Conservation (phyloP, 257 asterid genomes). For the Solanum appendiculatum region DNA sequence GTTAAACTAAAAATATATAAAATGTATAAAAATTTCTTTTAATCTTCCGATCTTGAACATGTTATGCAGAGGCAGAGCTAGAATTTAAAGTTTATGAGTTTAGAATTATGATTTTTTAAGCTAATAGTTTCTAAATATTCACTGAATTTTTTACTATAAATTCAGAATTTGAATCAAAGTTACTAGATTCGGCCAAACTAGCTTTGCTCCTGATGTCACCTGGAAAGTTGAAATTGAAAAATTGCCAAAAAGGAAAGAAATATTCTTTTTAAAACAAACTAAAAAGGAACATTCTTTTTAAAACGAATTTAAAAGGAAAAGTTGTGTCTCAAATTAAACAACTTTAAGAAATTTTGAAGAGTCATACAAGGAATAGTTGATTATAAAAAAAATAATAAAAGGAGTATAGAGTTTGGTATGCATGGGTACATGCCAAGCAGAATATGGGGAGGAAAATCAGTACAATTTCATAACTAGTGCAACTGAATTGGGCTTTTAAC, state of each 20-base stretch:
- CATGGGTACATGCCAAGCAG: neutral
- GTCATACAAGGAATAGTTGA: neutral
- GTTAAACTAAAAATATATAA: neutral
- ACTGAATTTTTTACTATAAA: too few species aligned
- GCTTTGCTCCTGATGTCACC: too few species aligned
- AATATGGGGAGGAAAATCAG: neutral
- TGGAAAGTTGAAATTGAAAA: neutral
- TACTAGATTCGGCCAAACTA: too few species aligned
- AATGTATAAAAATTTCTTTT: neutral
- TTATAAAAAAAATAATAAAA: neutral
- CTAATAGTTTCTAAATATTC: neutral
- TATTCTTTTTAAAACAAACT: too few species aligned
- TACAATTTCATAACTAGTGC: neutral
- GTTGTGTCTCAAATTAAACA: neutral
- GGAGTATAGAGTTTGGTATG: neutral
- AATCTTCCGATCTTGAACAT: neutral
- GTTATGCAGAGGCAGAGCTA: fast-evolving
- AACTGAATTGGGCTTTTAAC: neutral
- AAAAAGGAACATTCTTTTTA: too few species aligned
- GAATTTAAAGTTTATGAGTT: too few species aligned
- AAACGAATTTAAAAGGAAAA: fast-evolving
- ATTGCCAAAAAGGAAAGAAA: too few species aligned
- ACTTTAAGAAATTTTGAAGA: neutral
- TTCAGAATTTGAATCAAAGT: too few species aligned
- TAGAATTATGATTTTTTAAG: neutral